Evolutionary conservation across 331 rosid genomes (phyloP), one percentile per base, ranked within the genome.

Genomic region (Pyrus hybrid): DNA sequence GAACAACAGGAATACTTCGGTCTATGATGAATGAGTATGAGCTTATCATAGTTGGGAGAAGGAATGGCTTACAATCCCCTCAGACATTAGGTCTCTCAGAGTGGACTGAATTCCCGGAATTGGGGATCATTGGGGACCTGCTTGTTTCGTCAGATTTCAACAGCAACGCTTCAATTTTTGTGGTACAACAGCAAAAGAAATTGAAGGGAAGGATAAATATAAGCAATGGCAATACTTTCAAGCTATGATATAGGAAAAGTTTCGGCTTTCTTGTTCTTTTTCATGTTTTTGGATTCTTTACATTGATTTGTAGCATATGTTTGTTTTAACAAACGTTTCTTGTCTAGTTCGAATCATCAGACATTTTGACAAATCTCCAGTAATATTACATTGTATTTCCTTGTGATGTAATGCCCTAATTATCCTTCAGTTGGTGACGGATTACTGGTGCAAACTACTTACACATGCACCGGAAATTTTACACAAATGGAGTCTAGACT

Each of bases 111-210:
- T 83, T 77, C 75, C 41, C 83, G 5, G 91, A 89, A 66, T 70
- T 89, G 13, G 94, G 94, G 7, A 64, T 77, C 1, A 23, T 85
- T 12, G 91, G 94, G 63, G 91, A 89, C 33, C 79, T 87, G 80
- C 91, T 89, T 49, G 86, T 88, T 41, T 87, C 94, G 3, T 30
- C 84, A 1, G 90, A 87, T 74, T 26, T 69, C 61, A 30, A 79
- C 18, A 65, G 81, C 58, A 18, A 23, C 10, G 81, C 90, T 65
- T 85, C 91, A 1, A 67, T 87, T 56, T 89, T 89, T 12, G 86
- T 84, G 26, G 67, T 86, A 22, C 92, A 88, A 62, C 87, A 80
- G 20, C 92, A 80, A 35, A 89, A 88, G 67, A 67, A 79, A 58
- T 2, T 58, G 63, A 58, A 58, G 26, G 29, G 28, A 58, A 11